These are phyloP conservation scores for Thelonectria olida DNA, from an alignment of 2,329 filamentous ascomycete species.

Conservation along the genomic window DNA sequence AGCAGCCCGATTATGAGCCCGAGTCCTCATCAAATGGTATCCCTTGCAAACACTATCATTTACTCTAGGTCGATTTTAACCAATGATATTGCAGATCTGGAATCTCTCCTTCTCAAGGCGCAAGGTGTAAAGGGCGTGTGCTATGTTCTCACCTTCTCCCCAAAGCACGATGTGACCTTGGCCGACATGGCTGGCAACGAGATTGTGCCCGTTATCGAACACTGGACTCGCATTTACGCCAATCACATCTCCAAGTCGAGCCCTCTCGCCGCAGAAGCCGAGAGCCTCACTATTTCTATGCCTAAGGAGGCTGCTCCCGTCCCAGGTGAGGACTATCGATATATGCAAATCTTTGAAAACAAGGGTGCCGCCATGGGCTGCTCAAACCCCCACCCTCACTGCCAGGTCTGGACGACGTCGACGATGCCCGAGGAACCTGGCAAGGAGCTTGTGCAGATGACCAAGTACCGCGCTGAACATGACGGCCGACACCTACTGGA, in stretches of 20 bases:
- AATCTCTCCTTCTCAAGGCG: constrained; percentile 80
- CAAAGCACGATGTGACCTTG: constrained; percentile 88
- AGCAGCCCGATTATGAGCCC: constrained; percentile 79
- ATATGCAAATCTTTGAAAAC: constrained; percentile 99
- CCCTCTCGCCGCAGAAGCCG: constrained; percentile 61
- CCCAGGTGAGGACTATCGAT: constrained; percentile 82
- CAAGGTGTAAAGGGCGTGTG: constrained; percentile 93
- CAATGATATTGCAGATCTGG: constrained; percentile 73
- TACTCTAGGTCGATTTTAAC: no score
- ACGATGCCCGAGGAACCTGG: constrained; percentile 88
- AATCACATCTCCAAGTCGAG: constrained; percentile 79
- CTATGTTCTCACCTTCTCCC: constrained; percentile 95
- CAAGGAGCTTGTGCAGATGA: constrained; percentile 80
- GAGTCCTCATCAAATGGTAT: constrained; percentile 50
- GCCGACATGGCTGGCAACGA: constrained; percentile 83
- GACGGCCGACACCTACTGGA: constrained; percentile 79
- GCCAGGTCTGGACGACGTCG: constrained; percentile 95
- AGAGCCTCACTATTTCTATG: constrained; percentile 52
- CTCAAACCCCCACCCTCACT: constrained; percentile 97
- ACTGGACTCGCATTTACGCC: constrained; percentile 92
- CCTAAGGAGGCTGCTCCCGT: constrained; percentile 45
- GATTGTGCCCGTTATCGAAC: constrained; percentile 84
- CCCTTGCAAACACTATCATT: neutral
- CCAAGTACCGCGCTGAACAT: constrained; percentile 79
- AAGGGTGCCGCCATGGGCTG: constrained; percentile 98